Conservation (phyloP, 352 stramenopile species). For the Phytopythium aichiense region DNA sequence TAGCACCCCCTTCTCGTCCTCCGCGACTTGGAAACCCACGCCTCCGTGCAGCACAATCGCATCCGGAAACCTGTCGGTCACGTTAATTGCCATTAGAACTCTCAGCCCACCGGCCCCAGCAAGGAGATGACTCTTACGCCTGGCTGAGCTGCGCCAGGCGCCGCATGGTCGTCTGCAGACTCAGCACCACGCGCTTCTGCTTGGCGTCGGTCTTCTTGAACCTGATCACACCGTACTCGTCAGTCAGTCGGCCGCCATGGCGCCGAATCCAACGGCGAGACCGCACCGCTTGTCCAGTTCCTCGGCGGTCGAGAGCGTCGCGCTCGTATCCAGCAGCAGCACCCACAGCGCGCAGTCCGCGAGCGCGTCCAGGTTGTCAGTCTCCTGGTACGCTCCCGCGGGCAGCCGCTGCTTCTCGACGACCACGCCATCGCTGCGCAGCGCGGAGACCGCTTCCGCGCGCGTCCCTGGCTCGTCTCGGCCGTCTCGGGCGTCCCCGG, state of each 20-base stretch:
- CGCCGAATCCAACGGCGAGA: not conserved
- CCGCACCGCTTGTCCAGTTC: conserved; percentile 42
- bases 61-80: conserved; percentile 43
- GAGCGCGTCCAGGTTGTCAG: conserved; percentile 28
- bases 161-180: conserved; percentile 58
- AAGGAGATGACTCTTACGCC: conserved; percentile 22
- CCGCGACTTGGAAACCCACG: conserved; percentile 64
- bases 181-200: conserved; percentile 50
- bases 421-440: conserved; percentile 46
- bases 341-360: conserved; percentile 57
- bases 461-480: not conserved
- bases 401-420: conserved; percentile 25
- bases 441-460: conserved; percentile 13
- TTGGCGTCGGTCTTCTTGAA: conserved; percentile 22
- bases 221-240: not conserved
- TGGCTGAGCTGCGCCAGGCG: conserved; percentile 52
- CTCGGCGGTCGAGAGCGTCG: conserved; percentile 28
- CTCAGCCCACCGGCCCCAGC: not conserved
- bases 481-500: conserved; percentile 1
- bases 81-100: not conserved
- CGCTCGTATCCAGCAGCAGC: conserved; percentile 47
- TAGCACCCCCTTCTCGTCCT: conserved; percentile 39
- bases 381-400: conserved; percentile 33
- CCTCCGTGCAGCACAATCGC: conserved; percentile 66
- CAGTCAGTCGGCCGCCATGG: not conserved